These are phyloP conservation scores for Xylaria cubensis DNA, from an alignment of 495 filamentous ascomycete genomes.

Conservation along the genomic window DNA sequence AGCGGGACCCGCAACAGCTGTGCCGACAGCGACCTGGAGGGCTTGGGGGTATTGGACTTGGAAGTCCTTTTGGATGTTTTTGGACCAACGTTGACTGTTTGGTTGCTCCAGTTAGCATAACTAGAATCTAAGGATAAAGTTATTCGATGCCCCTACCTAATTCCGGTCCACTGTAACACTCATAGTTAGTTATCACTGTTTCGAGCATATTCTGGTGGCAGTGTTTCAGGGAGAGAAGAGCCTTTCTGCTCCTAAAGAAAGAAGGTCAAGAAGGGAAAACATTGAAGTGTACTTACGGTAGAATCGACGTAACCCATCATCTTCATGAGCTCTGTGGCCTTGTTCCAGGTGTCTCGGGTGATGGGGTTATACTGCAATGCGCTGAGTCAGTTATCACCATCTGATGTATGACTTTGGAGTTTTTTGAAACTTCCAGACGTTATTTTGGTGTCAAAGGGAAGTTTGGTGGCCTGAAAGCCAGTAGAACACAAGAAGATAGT, in stretches of 20 bases:
- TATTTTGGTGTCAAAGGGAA: neutral
- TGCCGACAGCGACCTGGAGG: neutral
- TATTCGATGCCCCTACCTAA: conserved; percentile 1
- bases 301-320: neutral
- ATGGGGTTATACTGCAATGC: neutral
- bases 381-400: neutral
- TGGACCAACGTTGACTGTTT: conserved; percentile 21
- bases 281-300: neutral
- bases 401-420: neutral
- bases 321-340: neutral
- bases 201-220: neutral
- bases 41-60: neutral
- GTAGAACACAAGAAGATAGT: neutral
- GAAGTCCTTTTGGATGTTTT: neutral
- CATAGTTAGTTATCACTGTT: neutral
- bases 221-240: neutral
- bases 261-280: neutral
- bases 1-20: neutral
- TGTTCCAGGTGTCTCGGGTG: neutral
- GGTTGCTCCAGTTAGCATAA: conserved; percentile 2
- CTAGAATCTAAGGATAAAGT: neutral
- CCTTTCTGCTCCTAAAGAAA: neutral
- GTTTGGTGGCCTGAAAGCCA: neutral
- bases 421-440: neutral
- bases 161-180: neutral